These are phyloP conservation scores for Beauveria scarabaeidicola DNA, from an alignment of 2,329 filamentous ascomycete genomes.

Conservation along the genomic window DNA sequence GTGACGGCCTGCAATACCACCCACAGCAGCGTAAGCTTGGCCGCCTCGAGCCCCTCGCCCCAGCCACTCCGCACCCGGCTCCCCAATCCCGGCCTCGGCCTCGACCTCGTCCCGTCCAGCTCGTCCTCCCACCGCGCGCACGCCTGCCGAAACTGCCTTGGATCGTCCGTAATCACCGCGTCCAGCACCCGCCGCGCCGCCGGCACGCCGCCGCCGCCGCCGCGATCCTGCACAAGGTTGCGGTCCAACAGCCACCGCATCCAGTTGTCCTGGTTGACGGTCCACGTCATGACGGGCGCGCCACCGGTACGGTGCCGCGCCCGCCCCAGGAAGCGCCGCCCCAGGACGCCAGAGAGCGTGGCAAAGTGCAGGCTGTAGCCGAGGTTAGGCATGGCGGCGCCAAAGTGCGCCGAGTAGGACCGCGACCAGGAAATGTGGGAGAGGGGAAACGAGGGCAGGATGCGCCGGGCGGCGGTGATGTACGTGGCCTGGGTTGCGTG, in stretches of 20 bases:
- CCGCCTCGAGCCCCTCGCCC: not conserved
- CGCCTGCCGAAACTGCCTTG: constrained; percentile 56
- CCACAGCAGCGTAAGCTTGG: constrained; percentile 10
- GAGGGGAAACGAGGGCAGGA: constrained; percentile 55
- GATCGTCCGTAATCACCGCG: constrained; percentile 81
- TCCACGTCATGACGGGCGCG: constrained; percentile 64
- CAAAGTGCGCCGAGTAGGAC: constrained; percentile 62
- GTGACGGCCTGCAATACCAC: constrained; percentile 10
- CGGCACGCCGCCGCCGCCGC: not conserved
- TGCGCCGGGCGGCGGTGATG: constrained; percentile 51
- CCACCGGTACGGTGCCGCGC: constrained; percentile 38
- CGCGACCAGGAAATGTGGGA: constrained; percentile 62
- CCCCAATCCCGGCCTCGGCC: constrained; percentile 8
- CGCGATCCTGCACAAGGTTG: constrained; percentile 22
- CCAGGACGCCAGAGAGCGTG: constrained; percentile 59
- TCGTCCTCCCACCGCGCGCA: constrained; percentile 34
- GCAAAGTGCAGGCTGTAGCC: constrained; percentile 71
- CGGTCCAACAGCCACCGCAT: constrained; percentile 73
- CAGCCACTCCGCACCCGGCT: constrained; percentile 11
- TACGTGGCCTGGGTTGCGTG: constrained; percentile 46
- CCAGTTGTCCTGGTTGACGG: constrained; percentile 66
- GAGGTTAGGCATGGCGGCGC: constrained; percentile 50
- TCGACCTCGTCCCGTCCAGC: constrained; percentile 19
- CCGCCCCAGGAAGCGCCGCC: constrained; percentile 56
- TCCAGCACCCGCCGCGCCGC: constrained; percentile 41